Evolutionary conservation across 2,329 filamentous ascomycete genomes (phyloP), one percentile per base, ranked within the genome.

Genomic region (Plenodomus biglobosus): DNA sequence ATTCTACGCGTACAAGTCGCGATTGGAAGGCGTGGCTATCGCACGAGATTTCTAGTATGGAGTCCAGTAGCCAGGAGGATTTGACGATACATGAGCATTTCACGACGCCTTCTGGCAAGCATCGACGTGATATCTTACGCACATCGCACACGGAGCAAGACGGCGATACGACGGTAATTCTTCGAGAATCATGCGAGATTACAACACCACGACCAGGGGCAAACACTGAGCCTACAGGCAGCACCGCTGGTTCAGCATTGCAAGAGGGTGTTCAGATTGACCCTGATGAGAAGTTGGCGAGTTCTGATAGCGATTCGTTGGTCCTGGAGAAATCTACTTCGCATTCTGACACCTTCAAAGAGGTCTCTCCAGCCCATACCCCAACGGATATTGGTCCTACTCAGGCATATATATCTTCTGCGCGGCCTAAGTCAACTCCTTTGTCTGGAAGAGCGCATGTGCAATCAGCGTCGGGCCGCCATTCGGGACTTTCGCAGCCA

Each of bases 11-110:
- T 42, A 71, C 59, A 15, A 77, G 76, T 55, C 62, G 64, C 22
- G 76, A 78, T 32, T 78, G 76, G 76, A 74, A 73, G 27, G 68
- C 67, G 10, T 78, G 76, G 76, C 57, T 78, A 2, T 75, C 72
- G 2, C 70, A 73, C 42, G 75, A 78, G 51, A 68, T 78, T 19
- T 69, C 67, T 1, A 69, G 70, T 11, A 66, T 76, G 18, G 66
- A 66, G 42, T 48, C 57, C 11, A 40, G 48, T 7, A 56, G 63
- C 3, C 50, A 63, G 18, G 66, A 68, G 21, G 57, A 70, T 13
- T 44, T 70, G 7, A 59, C 42, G 1, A 66, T 73, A 24, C 42
- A 61, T 10, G 55, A 64, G 4, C 46, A 56, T 15, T 69, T 66
- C 32, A 38, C 44, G 1, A 55, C 51, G 3, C 41, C 51, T 1